Conservation (phyloP, 208 protist genomes). For the Trichomonas vaginalis region DNA sequence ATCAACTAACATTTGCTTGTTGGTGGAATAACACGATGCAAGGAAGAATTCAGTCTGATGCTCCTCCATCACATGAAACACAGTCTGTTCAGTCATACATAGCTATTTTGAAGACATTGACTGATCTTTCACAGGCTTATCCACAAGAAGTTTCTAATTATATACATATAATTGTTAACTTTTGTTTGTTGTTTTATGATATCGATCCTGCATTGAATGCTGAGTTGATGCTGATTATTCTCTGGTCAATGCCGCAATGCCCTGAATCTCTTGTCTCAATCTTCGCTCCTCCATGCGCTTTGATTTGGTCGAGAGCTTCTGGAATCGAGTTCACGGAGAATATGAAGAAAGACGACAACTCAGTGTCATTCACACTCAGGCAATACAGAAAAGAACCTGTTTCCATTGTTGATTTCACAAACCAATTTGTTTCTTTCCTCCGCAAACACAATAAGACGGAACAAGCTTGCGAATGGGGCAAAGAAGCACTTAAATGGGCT, state of each 20-base stretch:
- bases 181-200: not conserved
- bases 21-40: not conserved
- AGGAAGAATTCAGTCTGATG: not conserved
- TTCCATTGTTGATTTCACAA: not conserved
- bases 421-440: not conserved
- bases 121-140: not conserved
- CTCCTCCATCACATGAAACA: not conserved
- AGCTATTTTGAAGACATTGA: not conserved
- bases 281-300: not conserved
- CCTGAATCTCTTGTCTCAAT: not conserved
- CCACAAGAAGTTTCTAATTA: not conserved
- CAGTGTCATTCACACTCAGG: not conserved
- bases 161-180: not conserved
- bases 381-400: not conserved
- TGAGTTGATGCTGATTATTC: not conserved
- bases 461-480: not conserved
- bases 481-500: not conserved
- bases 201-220: not conserved
- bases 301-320: not conserved
- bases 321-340: not conserved
- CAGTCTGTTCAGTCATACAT: too few relatives aligned
- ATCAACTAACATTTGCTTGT: not conserved
- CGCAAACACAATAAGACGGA: not conserved
- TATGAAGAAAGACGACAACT: too few relatives aligned
- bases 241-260: not conserved